These are phyloP conservation scores for Dioszegia aurantiaca DNA, from an alignment of 768 basidiomycete species.

Conservation along the genomic window DNA sequence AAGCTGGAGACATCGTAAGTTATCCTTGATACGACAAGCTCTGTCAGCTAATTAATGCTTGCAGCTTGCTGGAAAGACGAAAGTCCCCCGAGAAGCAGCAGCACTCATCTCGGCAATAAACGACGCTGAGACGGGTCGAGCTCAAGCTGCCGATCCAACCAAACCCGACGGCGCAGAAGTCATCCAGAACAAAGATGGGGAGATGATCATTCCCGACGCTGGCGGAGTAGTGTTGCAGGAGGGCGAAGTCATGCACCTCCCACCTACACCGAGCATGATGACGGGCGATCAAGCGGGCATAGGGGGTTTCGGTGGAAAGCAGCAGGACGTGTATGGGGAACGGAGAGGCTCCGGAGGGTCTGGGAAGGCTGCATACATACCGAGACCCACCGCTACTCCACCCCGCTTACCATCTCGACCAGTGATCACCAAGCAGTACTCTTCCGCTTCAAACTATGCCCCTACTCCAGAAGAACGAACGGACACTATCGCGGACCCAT, in stretches of 20 bases:
- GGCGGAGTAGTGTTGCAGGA: constrained; percentile 20
- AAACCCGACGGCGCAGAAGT: constrained; percentile 24
- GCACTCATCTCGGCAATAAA: constrained; percentile 33
- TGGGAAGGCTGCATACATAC: background rate
- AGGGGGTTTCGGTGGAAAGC: background rate
- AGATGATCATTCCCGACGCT: constrained; percentile 18
- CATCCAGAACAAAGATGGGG: constrained; percentile 18
- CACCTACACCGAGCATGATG: constrained; percentile 39
- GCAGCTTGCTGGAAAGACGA: constrained; percentile 47
- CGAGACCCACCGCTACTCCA: background rate
- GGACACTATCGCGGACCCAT: background rate
- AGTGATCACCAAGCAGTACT: background rate
- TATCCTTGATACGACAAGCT: background rate
- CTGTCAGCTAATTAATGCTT: background rate
- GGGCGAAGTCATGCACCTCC: constrained; percentile 45
- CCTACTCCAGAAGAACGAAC: background rate
- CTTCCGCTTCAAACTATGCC: constrained; percentile 9
- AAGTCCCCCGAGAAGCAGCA: constrained; percentile 42
- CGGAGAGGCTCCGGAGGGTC: background rate
- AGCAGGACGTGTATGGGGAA: background rate
- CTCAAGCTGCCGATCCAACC: constrained; percentile 40
- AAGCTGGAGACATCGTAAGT: constrained; percentile 50
- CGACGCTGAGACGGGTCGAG: constrained; percentile 46
- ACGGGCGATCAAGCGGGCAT: background rate
- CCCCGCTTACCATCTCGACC: constrained; percentile 10